Evolutionary conservation across 164 flowering plant genomes (phyloP).

Genomic region (Protea cynaroides): DNA sequence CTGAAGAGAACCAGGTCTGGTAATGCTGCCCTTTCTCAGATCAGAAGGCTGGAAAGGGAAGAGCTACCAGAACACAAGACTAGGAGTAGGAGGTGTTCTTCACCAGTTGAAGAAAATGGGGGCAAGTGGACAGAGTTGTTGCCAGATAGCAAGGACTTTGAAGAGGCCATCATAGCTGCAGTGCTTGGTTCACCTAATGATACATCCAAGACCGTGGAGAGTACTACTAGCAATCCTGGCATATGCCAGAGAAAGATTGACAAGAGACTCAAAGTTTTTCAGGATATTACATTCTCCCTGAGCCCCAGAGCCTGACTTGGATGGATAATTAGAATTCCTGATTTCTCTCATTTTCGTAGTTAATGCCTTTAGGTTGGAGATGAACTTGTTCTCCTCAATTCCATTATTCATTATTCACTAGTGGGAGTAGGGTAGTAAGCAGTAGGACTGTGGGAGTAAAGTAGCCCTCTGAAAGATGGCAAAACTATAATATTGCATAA

Average conservation of each 20-base stretch:
- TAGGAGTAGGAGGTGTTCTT: conserved; percentile 43
- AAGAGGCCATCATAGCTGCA: conserved; percentile 83
- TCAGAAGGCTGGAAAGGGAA: conserved; percentile 4
- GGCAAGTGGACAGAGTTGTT: conserved; percentile 35
- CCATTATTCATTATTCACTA: no score
- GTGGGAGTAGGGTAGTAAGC: no score
- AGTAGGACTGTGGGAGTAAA: not conserved
- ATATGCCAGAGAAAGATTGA: conserved; percentile 35
- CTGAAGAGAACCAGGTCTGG: conserved; percentile 78
- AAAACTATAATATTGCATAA: no score
- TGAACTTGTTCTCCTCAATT: conserved; percentile 78
- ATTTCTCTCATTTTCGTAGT: not conserved
- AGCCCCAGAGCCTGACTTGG: conserved; percentile 61
- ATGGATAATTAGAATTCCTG: no score
- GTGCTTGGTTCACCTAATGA: conserved; percentile 43
- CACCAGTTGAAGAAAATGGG: conserved; percentile 26
- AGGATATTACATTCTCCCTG: conserved; percentile 64
- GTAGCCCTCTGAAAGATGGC: not conserved
- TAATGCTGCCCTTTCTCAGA: conserved; percentile 10
- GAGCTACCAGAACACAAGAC: conserved; percentile 39
- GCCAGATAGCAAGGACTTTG: conserved; percentile 72
- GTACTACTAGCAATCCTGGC: conserved; percentile 7
- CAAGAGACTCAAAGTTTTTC: conserved; percentile 78
- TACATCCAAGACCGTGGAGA: conserved; percentile 10
- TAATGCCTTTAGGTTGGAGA: conserved; percentile 45